Evolutionary conservation across 2,329 filamentous ascomycete genomes (phyloP).

Genomic region (Pseudogymnoascus sp.): DNA sequence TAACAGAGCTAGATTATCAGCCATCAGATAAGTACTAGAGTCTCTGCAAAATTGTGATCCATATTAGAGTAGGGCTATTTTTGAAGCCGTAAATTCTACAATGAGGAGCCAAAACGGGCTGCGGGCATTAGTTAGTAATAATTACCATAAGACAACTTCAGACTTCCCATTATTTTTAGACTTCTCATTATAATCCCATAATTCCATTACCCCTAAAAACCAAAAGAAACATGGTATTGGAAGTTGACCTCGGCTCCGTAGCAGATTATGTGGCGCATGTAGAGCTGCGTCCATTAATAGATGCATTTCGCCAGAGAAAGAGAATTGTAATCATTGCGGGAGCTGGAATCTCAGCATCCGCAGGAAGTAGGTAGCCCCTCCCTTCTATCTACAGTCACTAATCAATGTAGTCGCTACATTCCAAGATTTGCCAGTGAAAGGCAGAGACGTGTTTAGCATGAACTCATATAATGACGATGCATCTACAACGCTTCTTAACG

Average conservation of each 20-base stretch:
- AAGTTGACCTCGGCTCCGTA: constrained; percentile 12
- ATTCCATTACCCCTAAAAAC: constrained; percentile 6
- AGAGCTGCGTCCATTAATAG: constrained; percentile 60
- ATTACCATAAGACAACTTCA: background rate
- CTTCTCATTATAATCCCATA: background rate
- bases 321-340: constrained; percentile 94
- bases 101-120: constrained; percentile 11
- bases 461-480: constrained; percentile 86
- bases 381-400: constrained; percentile 11
- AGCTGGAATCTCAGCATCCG: constrained; percentile 89
- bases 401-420: constrained; percentile 17
- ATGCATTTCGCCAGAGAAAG: constrained; percentile 74
- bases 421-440: constrained; percentile 31
- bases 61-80: constrained; percentile 9
- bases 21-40: constrained; percentile 12
- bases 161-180: background rate
- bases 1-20: constrained; percentile 18
- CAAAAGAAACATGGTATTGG: constrained; percentile 12
- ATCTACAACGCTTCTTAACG: constrained; percentile 81
- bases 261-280: constrained; percentile 16
- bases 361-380: constrained; percentile 58
- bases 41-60: background rate
- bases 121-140: constrained; percentile 12
- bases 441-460: constrained; percentile 64
- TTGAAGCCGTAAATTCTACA: background rate